Base-by-base conservation (phyloP, 371 early-diverging fungal genomes). In the Rhizomucor miehei region DNA sequence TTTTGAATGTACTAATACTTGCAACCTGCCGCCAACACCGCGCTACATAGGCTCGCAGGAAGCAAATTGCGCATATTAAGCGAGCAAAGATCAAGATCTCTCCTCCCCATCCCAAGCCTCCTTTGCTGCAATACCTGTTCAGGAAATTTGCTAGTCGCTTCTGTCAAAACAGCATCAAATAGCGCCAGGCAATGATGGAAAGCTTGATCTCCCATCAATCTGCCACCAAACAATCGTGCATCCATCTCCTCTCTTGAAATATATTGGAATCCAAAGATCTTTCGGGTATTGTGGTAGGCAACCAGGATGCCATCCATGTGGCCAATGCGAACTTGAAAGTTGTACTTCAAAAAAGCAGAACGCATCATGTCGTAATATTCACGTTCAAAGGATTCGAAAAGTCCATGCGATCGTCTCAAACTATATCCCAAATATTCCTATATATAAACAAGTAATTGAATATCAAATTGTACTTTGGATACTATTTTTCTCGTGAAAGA, bases 261-360 rank as follows among this genome's bases (percentile, higher is more conserved):
- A 59, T 97, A 98, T 69, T 98, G 93, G 70, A 98, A 98, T 20
- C 98, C 98, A 84, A 94, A 95, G 36, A 96, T 81, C 54, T 84
- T 77, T 12, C 81, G 75, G 1, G 95, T 94, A 65, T 94, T 98
- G 74, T 98, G 98, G 66, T 91, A 96, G 0, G 90, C 85, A 0
- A 98, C 94, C 60, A 98, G 80, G 20, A 96, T 86, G 5, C 98
- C 98, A 64, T 97, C 97, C 98, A 98, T 98, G 53, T 89, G 82
- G 1, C 98, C 98, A 49, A 98, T 93, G 4, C 95, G 87, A 6
- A 87, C 92, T 71, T 98, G 98, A 51, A 95, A 89, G 68, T 86
- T 88, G 79, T 92, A 94, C 65, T 94, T 95, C 36, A 95, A 63
- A 58, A 94, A 88, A 0, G 92, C 90, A 2, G 89, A 80, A 5